Percentiles rank a stretch among this genome's conserved stretches.
Conservation (phyloP, 352 stramenopile species). For the Phytophthora idaei region DNA sequence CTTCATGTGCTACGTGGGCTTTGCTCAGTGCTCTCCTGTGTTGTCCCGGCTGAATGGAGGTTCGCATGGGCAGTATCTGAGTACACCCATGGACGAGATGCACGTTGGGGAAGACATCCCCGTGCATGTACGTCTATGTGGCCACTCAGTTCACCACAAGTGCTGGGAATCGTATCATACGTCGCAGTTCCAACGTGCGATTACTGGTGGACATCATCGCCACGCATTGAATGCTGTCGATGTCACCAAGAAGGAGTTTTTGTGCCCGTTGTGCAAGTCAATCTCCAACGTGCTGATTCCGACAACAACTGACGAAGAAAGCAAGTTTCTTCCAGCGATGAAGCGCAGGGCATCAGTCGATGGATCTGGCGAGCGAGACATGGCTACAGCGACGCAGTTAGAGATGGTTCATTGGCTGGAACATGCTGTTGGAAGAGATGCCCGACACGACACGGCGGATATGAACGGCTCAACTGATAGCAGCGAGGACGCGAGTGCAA, state of each 20-base stretch:
- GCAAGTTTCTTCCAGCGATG: constrained; percentile 39
- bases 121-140: constrained; percentile 88
- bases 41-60: constrained; percentile 75
- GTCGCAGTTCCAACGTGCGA: constrained; percentile 93
- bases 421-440: constrained; percentile 28
- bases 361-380: constrained; percentile 14
- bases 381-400: constrained; percentile 26
- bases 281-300: constrained; percentile 98
- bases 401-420: constrained; percentile 62
- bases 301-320: constrained; percentile 61
- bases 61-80: constrained; percentile 53
- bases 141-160: constrained; percentile 94
- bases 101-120: constrained; percentile 82
- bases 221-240: constrained; percentile 94
- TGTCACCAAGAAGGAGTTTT: constrained; percentile 96
- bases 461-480: constrained; percentile 19
- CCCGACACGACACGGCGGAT: constrained; percentile 8
- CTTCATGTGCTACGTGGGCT: constrained; percentile 89
- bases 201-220: constrained; percentile 93
- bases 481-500: constrained; percentile 25
- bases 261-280: constrained; percentile 97
- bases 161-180: constrained; percentile 96
- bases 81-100: constrained; percentile 88
- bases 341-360: constrained; percentile 24
- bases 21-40: constrained; percentile 80